Conservation (phyloP, 2,329 filamentous ascomycete species). For the Coniosporium uncinatum region DNA sequence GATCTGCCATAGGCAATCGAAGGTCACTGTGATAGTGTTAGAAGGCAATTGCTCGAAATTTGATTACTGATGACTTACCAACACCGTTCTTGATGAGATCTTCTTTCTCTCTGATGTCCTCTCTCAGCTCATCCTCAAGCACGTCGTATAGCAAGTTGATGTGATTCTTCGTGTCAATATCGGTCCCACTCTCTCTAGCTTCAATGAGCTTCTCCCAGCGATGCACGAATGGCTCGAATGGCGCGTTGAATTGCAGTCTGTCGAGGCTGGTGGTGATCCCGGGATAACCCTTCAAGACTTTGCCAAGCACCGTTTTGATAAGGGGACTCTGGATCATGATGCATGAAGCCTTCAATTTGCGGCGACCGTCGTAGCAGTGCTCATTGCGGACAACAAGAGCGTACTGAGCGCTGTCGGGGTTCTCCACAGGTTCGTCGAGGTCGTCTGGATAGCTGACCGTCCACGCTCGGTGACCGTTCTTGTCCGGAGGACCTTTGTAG, state of each 20-base stretch:
- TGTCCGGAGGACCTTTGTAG: neutral
- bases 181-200: slow-evolving; percentile 9
- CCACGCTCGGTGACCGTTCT: slow-evolving; percentile 3
- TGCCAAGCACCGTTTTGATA: slow-evolving; percentile 20
- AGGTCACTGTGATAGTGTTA: no score
- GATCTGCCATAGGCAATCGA: slow-evolving; percentile 36
- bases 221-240: slow-evolving; percentile 27
- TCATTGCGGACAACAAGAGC: slow-evolving; percentile 13
- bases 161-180: slow-evolving; percentile 19
- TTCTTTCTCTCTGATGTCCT: slow-evolving; percentile 9
- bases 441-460: slow-evolving; percentile 2
- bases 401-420: slow-evolving; percentile 11
- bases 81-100: slow-evolving; percentile 28
- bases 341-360: slow-evolving; percentile 16
- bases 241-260: slow-evolving; percentile 20
- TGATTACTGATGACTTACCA: no score
- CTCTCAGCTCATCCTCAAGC: slow-evolving; percentile 17
- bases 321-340: slow-evolving; percentile 25
- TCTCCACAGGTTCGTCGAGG: slow-evolving; percentile 11
- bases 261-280: slow-evolving; percentile 22
- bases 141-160: slow-evolving; percentile 22
- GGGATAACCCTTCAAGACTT: slow-evolving; percentile 21
- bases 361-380: slow-evolving; percentile 11
- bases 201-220: slow-evolving; percentile 20
- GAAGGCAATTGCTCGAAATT: no score